phyloP scores from a whole-genome alignment of 805 yeast genomes.

The Hyphopichia homilentoma region DNA sequence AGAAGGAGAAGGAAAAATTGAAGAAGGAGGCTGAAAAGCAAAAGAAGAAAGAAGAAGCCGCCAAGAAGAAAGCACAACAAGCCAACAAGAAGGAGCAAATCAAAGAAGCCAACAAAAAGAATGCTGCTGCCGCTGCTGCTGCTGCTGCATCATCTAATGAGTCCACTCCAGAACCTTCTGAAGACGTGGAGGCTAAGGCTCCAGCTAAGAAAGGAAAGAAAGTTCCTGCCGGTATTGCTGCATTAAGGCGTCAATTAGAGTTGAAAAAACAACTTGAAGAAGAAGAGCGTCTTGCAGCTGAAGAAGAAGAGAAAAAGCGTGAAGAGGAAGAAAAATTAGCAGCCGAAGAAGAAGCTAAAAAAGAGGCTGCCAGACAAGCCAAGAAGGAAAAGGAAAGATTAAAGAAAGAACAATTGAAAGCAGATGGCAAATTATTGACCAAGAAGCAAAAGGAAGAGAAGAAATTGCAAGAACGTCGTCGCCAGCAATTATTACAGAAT shows the following conservation, averaged over 20 bases:
- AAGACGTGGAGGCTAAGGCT: slow-evolving; percentile 36
- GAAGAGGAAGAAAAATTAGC: slow-evolving; percentile 48
- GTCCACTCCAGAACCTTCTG: slow-evolving; percentile 32
- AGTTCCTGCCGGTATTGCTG: slow-evolving; percentile 88
- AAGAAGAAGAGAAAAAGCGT: slow-evolving; percentile 53
- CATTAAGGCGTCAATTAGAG: slow-evolving; percentile 85
- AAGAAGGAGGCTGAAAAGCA: slow-evolving; percentile 91
- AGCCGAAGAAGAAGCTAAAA: slow-evolving; percentile 61
- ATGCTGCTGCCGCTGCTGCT: slow-evolving; percentile 35
- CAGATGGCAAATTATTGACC: slow-evolving; percentile 91
- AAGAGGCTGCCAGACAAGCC: slow-evolving; percentile 53
- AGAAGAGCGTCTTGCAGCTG: slow-evolving; percentile 68
- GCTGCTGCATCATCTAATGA: slow-evolving; percentile 18
- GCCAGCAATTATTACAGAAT: slow-evolving; percentile 74
- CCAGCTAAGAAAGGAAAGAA: slow-evolving; percentile 64
- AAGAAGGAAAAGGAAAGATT: slow-evolving; percentile 86
- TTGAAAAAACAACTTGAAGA: slow-evolving; percentile 85
- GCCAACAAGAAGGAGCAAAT: slow-evolving; percentile 57
- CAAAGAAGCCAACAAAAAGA: slow-evolving; percentile 43
- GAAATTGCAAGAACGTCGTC: slow-evolving; percentile 80
- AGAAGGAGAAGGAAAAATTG: slow-evolving; percentile 93
- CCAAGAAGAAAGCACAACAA: slow-evolving; percentile 73
- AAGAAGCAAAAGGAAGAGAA: slow-evolving; percentile 95
- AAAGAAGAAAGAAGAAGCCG: slow-evolving; percentile 85
- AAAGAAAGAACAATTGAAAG: slow-evolving; percentile 87